Base-by-base conservation (phyloP, 495 filamentous ascomycete genomes). In the Penicillium ucsense region DNA sequence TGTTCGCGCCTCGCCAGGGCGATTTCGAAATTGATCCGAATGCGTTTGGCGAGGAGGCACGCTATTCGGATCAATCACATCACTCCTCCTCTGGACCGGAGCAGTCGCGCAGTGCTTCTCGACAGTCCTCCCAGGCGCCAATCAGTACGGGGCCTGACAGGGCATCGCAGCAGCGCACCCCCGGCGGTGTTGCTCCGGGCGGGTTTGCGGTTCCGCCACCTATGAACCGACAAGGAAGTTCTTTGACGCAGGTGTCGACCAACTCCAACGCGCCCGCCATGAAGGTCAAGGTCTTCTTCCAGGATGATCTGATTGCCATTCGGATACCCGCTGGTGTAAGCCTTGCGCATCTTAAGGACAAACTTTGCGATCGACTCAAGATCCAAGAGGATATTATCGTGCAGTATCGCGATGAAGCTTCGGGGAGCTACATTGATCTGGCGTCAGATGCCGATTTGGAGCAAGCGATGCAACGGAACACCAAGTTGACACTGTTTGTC, bases 231-330 rank as follows among this genome's bases (percentile, higher is more conserved):
- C 85, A 91, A 53, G 63, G 79, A 5, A 88, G 84, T 46, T 84
- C 83, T 7, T 72, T 89, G 11, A 86, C 85, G 2, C 84, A 88
- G 50, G 76, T 79, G 3, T 88, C 86, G 0, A 65, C 66, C 35
- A 56, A 65, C 8, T 77, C 74, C 29, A 65, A 67, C 48, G 66
- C 63, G 38, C 60, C 70, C 48, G 72, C 73, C 2, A 80, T 95
- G 68, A 97, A 95, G 65, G 86, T 98, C 61, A 98, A 98, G 68
- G 83, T 96, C 35, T 90, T 85, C 66, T 94, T 88, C 70, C 79
- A 86, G 52, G 86, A 92, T 55, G 90, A 96, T 52, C 75, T 89
- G 49, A 89, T 95, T 54, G 84, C 90, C 37, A 89, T 98, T 56
- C 83, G 89, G 38, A 84, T 97, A 35, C 87, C 91, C 3, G 75